Conservation (phyloP, 345 rosid genomes). For the Eucalyptus melliodora region DNA sequence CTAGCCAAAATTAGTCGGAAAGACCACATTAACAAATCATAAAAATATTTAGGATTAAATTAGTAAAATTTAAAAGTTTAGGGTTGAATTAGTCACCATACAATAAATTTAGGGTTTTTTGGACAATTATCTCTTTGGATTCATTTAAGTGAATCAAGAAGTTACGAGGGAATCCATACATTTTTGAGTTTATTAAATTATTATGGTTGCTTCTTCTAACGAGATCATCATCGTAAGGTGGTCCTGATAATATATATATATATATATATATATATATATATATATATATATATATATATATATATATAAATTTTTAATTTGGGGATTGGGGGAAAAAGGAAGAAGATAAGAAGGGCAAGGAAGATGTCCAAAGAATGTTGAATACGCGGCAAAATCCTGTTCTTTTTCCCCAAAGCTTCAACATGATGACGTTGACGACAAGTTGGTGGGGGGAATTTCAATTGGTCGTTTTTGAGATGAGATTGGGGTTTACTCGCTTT, state of each 20-base stretch:
- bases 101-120: neutral
- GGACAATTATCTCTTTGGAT: neutral
- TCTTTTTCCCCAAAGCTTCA: neutral
- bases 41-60: neutral
- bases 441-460: neutral
- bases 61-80: neutral
- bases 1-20: rapidly evolving
- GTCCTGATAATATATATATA: neutral
- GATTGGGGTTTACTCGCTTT: neutral
- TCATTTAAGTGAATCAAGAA: neutral
- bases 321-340: neutral
- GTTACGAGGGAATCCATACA: neutral
- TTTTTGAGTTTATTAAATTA: neutral
- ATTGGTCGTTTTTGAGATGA: neutral
- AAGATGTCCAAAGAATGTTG: neutral
- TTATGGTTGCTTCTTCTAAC: neutral
- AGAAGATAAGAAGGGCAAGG: neutral
- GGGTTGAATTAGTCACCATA: rapidly evolving
- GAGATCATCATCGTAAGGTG: neutral
- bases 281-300: too few relatives aligned
- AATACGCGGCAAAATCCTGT: neutral
- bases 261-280: too few relatives aligned
- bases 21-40: neutral
- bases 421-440: neutral
- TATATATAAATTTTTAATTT: neutral